Percentiles rank a stretch among this genome's conserved stretches.
These are phyloP conservation scores for Blastobotrys aristatus DNA, from an alignment of 1,139 yeast species.

Conservation along the genomic window DNA sequence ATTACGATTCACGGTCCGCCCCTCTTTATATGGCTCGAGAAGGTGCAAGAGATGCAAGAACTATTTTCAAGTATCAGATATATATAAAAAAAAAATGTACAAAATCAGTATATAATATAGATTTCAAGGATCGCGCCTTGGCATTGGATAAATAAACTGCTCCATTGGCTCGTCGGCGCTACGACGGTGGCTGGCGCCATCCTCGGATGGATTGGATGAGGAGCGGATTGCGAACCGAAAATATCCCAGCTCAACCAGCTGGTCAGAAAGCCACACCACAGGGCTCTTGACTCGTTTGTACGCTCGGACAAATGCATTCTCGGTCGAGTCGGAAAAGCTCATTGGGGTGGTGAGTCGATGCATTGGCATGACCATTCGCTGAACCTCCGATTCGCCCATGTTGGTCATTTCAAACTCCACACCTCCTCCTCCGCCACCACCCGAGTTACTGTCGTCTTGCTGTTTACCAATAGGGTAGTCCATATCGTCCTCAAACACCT, in stretches of 20 bases:
- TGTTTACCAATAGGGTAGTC: slow-evolving; percentile 2
- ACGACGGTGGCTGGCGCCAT: neutral
- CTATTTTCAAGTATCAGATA: too few relatives aligned
- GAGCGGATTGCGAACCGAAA: slow-evolving; percentile 6
- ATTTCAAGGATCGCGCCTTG: neutral
- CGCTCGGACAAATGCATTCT: neutral
- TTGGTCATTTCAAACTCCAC: neutral
- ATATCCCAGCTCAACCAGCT: slow-evolving; percentile 15
- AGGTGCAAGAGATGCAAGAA: too few relatives aligned
- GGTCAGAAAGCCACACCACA: slow-evolving; percentile 17
- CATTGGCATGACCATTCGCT: neutral
- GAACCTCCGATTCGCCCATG: neutral
- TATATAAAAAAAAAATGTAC: too few relatives aligned
- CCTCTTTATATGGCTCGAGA: too few relatives aligned
- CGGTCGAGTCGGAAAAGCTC: slow-evolving; percentile 5
- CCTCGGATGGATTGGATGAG: neutral
- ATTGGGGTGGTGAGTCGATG: slow-evolving; percentile 7
- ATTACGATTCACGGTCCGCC: too few relatives aligned
- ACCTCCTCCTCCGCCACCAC: neutral
- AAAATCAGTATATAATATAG: too few relatives aligned
- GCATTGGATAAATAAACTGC: slow-evolving; percentile 3
- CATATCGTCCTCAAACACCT: slow-evolving; percentile 62
- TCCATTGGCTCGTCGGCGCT: slow-evolving; percentile 1
- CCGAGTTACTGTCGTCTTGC: neutral
- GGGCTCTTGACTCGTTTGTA: slow-evolving; percentile 12